These are phyloP conservation scores for Taphrina communis DNA, from an alignment of 1,139 yeast species.

Conservation along the genomic window DNA sequence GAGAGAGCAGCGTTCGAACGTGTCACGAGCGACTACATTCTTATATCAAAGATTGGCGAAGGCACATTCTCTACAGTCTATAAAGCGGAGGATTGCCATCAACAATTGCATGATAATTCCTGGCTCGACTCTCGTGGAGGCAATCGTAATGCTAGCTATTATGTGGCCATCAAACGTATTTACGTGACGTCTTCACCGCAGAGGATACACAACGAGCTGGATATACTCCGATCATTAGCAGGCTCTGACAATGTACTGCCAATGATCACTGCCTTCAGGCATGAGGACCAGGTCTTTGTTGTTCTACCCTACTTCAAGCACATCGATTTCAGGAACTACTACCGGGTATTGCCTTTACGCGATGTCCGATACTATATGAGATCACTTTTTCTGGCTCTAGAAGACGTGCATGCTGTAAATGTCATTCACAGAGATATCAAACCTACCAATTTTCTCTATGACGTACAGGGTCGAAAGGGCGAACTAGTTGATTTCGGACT, in stretches of 20 bases:
- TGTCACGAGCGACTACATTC: slow-evolving; percentile 57
- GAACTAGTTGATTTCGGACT: slow-evolving; percentile 91
- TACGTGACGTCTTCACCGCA: slow-evolving; percentile 95
- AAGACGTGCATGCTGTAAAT: slow-evolving; percentile 73
- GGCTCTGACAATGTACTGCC: slow-evolving; percentile 85
- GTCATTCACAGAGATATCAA: slow-evolving; percentile 89
- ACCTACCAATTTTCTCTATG: slow-evolving; percentile 79
- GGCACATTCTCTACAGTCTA: slow-evolving; percentile 89
- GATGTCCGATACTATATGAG: slow-evolving; percentile 82
- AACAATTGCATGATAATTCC: slow-evolving; percentile 48
- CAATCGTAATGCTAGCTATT: slow-evolving; percentile 51
- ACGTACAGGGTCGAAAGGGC: slow-evolving; percentile 75
- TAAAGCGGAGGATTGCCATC: slow-evolving; percentile 70
- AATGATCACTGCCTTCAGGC: slow-evolving; percentile 80
- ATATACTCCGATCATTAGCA: slow-evolving; percentile 68
- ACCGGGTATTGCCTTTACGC: slow-evolving; percentile 73
- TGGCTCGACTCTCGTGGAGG: slow-evolving; percentile 36
- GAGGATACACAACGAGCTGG: slow-evolving; percentile 85
- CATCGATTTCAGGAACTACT: slow-evolving; percentile 80
- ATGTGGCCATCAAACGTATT: slow-evolving; percentile 89
- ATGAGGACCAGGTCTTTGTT: slow-evolving; percentile 89
- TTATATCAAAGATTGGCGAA: slow-evolving; percentile 89
- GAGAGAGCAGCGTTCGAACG: slow-evolving; percentile 27
- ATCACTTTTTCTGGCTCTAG: slow-evolving; percentile 76
- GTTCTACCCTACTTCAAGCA: slow-evolving; percentile 91